Base-by-base conservation (phyloP, 352 stramenopile species). In the Phytophthora agathidicida region DNA sequence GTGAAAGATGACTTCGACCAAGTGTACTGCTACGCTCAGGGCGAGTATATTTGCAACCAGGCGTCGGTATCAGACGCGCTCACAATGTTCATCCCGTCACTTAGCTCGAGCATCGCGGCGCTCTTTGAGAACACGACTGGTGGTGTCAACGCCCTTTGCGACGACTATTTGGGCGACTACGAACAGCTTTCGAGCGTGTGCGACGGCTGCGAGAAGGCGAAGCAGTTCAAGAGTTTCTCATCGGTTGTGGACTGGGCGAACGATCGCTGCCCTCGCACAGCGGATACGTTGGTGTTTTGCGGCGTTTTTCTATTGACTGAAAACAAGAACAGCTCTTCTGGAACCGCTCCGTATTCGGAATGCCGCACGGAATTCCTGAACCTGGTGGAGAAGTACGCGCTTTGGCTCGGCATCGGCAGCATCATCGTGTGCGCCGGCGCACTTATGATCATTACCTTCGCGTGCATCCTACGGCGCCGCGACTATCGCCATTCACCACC, bases 211-310 rank as follows among this genome's bases (percentile, higher is more conserved):
- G 56, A 69, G 31, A 32, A 71, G 49, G 85, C 78, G 20, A 78
- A 77, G 7, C 24, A 91, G 43, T 77, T 88, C 46, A 60, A 75
- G 33, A 81, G 85, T 41, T 85, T 89, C 36, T 86, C 78, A 43
- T 75, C 72, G 6, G 70, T 95, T 32, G 54, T 93, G n/a, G 68
- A 88, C 42, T 95, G 83, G 83, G 76, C 83, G 6, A 92, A 93
- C 63, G 82, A 93, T 20, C 57, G 89, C 61, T 93, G 86, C 51
- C 76, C 78, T 13, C 65, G 78, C 30, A 80, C 77, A 16, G 45
- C 44, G 9, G 53, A 62, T 10, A 81, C 75, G 9, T 48, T 83
- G 37, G 39, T 73, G 4, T 95, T 81, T 79, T 95, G 86, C 41
- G 83, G 80, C 19, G 47, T 65, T 11, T 91, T 79, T 62, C 53